Base-by-base conservation (phyloP, 768 basidiomycete genomes). In the Collybia nuda region DNA sequence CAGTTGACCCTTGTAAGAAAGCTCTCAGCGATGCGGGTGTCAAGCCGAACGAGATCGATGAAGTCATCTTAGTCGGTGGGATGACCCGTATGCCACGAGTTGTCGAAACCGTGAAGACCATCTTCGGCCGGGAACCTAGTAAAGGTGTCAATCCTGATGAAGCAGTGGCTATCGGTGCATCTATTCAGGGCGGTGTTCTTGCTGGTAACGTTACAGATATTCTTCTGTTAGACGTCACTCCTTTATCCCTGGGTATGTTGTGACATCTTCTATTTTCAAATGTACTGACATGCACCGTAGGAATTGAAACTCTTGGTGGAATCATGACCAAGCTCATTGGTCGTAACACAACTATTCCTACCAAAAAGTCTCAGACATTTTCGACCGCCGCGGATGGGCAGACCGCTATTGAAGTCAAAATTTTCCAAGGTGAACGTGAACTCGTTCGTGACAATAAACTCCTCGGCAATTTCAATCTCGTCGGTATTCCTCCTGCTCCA, bases 111-210 rank as follows among this genome's bases (percentile, higher is more conserved):
- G 97, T 99, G 64, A 95, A 95, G 80, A 63, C 67, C 14, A 81
- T 97, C 64, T 99, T 99, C 64, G 95, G 95, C 47, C 90, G 93
- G 42, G 97, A 99, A 18, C 95, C 97, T 18, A 89, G 85, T 72
- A 99, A 98, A 80, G 96, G 96, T 70, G 96, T 98, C 62, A 99
- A 99, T 79, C 97, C 97, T 46, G 97, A 99, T 57, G 96, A 98
- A 74, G 97, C 97, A 48, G 97, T 98, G 62, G 95, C 97, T 40
- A 95, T 98, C 53, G 97, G 97, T 67, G 97, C 97, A 35, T 86
- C 96, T 38, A 96, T 99, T 59, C 97, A 99, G 70, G 97, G 93
- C 66, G 96, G 95, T 77, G 96, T 99, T 50, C 81, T 99, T 40
- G 89, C 95, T 52, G 97, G 97, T 40, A 90, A 93, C 62, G 94